Percentiles rank a stretch among this genome's conserved stretches.
These are phyloP conservation scores for Pseudogymnoascus sp. DNA, from an alignment of 2,329 filamentous ascomycete species.

Conservation along the genomic window DNA sequence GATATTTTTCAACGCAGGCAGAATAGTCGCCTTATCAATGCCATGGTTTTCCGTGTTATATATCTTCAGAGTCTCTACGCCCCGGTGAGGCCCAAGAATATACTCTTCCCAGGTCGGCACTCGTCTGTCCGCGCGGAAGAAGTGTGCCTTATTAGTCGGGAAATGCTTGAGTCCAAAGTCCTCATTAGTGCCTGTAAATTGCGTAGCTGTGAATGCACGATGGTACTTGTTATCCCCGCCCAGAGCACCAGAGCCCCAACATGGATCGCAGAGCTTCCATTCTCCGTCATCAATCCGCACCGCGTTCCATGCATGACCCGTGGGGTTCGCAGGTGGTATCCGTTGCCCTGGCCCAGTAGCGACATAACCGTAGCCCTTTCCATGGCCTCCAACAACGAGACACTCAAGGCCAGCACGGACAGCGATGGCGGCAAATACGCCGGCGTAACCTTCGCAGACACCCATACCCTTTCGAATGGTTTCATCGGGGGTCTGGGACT, in stretches of 20 bases:
- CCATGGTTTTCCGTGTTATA: constrained; percentile 45
- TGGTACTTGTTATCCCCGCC: constrained; percentile 52
- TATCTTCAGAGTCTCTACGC: constrained; percentile 41
- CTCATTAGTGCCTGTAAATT: constrained; percentile 62
- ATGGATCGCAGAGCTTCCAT: constrained; percentile 89
- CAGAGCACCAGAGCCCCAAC: constrained; percentile 83
- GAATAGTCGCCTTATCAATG: constrained; percentile 51
- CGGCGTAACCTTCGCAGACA: constrained; percentile 88
- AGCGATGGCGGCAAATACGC: constrained; percentile 72
- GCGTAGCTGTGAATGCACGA: constrained; percentile 58
- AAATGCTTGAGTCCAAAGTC: constrained; percentile 78
- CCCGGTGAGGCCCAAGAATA: constrained; percentile 52
- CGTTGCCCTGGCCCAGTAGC: constrained; percentile 56
- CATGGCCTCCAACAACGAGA: constrained; percentile 68
- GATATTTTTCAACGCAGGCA: constrained; percentile 55
- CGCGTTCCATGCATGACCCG: constrained; percentile 86
- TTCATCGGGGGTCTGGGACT: constrained; percentile 60
- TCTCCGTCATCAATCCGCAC: constrained; percentile 77
- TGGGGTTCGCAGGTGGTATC: constrained; percentile 55
- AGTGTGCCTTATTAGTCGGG: constrained; percentile 59
- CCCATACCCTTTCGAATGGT: constrained; percentile 73
- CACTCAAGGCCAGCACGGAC: constrained; percentile 72
- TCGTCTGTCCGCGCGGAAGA: constrained; percentile 69
- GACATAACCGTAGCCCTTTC: constrained; percentile 75
- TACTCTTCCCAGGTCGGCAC: constrained; percentile 76